Percentiles rank a stretch among this genome's conserved stretches.
Conservation (phyloP, 2,329 filamentous ascomycete genomes). For the Alternaria sp. region DNA sequence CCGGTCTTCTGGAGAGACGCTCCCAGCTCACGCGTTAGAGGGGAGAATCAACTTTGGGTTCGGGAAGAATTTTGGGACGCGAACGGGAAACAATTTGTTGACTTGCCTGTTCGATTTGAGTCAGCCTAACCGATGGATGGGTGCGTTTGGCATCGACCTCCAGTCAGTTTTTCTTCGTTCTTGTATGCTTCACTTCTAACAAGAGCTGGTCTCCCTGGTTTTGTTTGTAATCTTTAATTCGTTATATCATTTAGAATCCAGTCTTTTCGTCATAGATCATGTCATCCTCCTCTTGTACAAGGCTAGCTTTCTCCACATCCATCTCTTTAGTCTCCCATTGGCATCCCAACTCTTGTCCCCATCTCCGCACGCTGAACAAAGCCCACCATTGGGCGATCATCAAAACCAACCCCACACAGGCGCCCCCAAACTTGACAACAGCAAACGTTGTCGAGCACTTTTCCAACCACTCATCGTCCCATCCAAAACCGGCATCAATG, state of each 20-base stretch:
- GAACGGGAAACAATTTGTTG: constrained; percentile 15
- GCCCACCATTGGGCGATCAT: constrained; percentile 50
- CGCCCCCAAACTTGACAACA: constrained; percentile 33
- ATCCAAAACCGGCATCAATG: constrained; percentile 38
- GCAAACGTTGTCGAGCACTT: constrained; percentile 40
- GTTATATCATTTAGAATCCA: constrained; percentile 14
- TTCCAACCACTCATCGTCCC: constrained; percentile 40
- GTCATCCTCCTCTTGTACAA: constrained; percentile 6
- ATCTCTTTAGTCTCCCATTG: constrained; percentile 1
- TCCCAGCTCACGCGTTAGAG: neutral
- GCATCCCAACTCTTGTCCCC: constrained; percentile 29
- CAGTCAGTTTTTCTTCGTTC: neutral
- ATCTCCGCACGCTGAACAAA: constrained; percentile 38
- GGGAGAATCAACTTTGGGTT: constrained; percentile 30
- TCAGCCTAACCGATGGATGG: neutral
- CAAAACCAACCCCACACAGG: constrained; percentile 33
- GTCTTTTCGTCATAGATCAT: constrained; percentile 16
- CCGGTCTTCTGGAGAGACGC: constrained; percentile 39
- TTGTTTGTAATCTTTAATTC: constrained; percentile 15
- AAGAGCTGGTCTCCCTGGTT: neutral
- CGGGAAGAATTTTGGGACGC: constrained; percentile 32
- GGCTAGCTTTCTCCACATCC: constrained; percentile 29
- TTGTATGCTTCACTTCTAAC: neutral
- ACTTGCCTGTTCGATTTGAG: constrained; percentile 34
- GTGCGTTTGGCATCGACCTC: neutral